phyloP scores from a whole-genome alignment of 306 rosid species.

The Echinosophora koreensis region DNA sequence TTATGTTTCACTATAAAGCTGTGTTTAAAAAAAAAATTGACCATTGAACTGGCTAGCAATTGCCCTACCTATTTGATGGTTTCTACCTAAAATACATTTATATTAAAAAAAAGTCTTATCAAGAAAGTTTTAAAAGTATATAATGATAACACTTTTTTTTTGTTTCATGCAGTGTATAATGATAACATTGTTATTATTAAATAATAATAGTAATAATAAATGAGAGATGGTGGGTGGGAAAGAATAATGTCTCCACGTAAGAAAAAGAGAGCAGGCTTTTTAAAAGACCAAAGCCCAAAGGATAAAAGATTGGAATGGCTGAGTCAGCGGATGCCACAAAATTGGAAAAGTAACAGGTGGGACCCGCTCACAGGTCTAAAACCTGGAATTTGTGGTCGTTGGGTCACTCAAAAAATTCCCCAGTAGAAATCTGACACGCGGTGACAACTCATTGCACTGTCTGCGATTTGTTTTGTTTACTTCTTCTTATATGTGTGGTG shows the following conservation, averaged over 20 bases:
- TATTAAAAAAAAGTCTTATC: no score
- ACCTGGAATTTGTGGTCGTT: conserved; percentile 38
- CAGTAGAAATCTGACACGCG: conserved; percentile 26
- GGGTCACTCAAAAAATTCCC: neutral
- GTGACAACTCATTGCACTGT: neutral
- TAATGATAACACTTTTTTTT: no score
- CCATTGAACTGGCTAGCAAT: no score
- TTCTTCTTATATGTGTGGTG: neutral
- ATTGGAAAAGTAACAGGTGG: neutral
- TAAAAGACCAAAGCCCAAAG: neutral
- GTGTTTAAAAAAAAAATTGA: no score
- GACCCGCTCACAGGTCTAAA: conserved; percentile 10
- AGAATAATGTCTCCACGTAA: conserved; percentile 35
- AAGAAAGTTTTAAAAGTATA: no score
- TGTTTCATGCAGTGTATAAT: no score
- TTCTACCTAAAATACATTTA: no score
- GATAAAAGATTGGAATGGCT: conserved; percentile 37
- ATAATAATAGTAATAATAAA: no score
- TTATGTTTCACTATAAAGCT: no score
- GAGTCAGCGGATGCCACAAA: conserved; percentile 34
- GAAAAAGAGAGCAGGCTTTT: conserved; percentile 33
- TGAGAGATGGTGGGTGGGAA: conserved; percentile 4
- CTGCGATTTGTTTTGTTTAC: neutral
- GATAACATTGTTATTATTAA: no score
- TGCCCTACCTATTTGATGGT: no score